A percentile compares a stretch with the other conserved stretches of the same genome.
These are phyloP conservation scores for Dothistroma pini DNA, from an alignment of 2,329 filamentous ascomycete genomes.

Conservation along the genomic window DNA sequence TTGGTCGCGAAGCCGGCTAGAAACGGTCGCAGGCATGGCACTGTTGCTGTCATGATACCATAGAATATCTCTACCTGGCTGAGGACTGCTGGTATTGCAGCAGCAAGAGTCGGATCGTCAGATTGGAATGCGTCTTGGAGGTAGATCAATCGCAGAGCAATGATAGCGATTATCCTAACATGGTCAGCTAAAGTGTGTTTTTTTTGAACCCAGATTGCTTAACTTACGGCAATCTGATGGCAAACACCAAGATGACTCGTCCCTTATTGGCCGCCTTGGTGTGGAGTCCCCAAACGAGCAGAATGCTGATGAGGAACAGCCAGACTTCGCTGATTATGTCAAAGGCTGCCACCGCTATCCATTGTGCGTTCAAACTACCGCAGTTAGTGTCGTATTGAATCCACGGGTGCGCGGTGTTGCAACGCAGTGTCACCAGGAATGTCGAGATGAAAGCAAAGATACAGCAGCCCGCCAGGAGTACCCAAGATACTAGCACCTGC, in stretches of 20 bases:
- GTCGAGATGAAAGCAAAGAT: conserved; percentile 40
- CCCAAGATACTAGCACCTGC: conserved; percentile 39
- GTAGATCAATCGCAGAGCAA: conserved; percentile 40
- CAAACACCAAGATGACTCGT: conserved; percentile 41
- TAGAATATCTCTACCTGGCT: conserved; percentile 43
- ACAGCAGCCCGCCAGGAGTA: conserved; percentile 37
- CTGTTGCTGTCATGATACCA: conserved; percentile 41
- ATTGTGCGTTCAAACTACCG: conserved; percentile 28
- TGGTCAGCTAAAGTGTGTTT: conserved; percentile 3
- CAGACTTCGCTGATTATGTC: conserved; percentile 41
- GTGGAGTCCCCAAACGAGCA: conserved; percentile 40
- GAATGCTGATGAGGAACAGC: conserved; percentile 38
- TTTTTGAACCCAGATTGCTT: neutral
- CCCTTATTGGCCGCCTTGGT: conserved; percentile 39
- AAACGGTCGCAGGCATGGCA: conserved; percentile 46
- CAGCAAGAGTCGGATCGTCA: conserved; percentile 38
- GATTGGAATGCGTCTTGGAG: conserved; percentile 33
- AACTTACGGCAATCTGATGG: conserved; percentile 40
- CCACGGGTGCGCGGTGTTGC: conserved; percentile 40
- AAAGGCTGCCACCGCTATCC: conserved; percentile 39
- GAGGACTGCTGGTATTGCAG: conserved; percentile 36
- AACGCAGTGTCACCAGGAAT: conserved; percentile 42
- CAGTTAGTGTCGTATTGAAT: conserved; percentile 23
- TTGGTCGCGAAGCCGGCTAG: conserved; percentile 18
- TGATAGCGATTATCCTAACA: conserved; percentile 40